Evolutionary conservation across 352 stramenopile species (phyloP).

Genomic region (Elongisporangium senticosum): DNA sequence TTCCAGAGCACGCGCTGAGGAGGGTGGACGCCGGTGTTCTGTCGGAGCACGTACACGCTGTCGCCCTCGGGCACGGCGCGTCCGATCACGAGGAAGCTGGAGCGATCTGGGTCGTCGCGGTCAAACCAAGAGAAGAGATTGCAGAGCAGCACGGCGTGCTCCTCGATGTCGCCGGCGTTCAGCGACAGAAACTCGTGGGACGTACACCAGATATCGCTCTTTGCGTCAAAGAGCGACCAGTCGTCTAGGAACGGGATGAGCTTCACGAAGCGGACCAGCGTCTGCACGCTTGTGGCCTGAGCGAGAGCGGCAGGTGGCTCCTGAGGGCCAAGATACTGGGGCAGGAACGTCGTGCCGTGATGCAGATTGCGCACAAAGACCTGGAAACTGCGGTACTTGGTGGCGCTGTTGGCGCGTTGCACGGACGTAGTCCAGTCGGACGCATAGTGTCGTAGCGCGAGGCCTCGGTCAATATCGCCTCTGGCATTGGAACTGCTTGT

Average conservation of each 20-base stretch:
- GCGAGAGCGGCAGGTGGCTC: constrained; percentile 42
- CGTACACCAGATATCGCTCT: constrained; percentile 85
- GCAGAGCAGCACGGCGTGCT: constrained; percentile 89
- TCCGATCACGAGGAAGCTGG: constrained; percentile 87
- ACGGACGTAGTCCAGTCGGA: constrained; percentile 21
- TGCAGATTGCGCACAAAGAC: constrained; percentile 76
- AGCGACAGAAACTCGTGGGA: constrained; percentile 89
- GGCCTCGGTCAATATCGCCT: neutral
- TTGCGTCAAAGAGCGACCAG: constrained; percentile 80
- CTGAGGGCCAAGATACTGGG: constrained; percentile 71
- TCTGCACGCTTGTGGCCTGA: constrained; percentile 15
- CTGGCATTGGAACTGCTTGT: constrained; percentile 12
- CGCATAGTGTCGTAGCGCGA: constrained; percentile 26
- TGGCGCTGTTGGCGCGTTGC: constrained; percentile 12
- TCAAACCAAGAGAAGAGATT: constrained; percentile 91
- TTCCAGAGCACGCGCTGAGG: constrained; percentile 83
- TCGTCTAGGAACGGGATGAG: constrained; percentile 90
- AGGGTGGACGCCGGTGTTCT: constrained; percentile 30
- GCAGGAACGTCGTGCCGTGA: constrained; percentile 58
- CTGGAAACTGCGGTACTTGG: constrained; percentile 38
- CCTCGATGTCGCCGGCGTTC: constrained; percentile 83
- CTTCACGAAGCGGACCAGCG: constrained; percentile 85
- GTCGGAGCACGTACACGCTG: constrained; percentile 83
- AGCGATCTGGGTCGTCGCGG: constrained; percentile 20
- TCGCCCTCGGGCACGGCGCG: constrained; percentile 77